A percentile compares a stretch with the other conserved stretches of the same genome.
Evolutionary conservation across 495 filamentous ascomycete genomes (phyloP).

Genomic region (Tuber aestivum): DNA sequence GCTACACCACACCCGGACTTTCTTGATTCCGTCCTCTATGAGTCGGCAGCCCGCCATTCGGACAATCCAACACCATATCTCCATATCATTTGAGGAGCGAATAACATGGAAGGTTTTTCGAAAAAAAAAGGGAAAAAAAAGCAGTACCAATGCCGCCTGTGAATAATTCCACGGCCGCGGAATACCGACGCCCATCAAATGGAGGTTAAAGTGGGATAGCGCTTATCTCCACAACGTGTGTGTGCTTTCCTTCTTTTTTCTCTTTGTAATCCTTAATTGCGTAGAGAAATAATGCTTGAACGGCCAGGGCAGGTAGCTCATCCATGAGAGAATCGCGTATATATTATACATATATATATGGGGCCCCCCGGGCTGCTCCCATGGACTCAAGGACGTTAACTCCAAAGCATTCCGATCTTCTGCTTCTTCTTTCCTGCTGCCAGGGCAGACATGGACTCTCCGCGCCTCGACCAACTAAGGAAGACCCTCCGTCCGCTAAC

Average conservation of each 20-base stretch:
- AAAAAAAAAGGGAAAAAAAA: too few relatives aligned
- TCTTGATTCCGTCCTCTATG: slow-evolving; percentile 35
- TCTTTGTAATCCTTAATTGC: background rate
- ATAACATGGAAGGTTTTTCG: background rate
- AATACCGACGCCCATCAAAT: background rate
- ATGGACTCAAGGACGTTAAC: background rate
- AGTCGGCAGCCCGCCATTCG: background rate
- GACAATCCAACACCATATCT: background rate
- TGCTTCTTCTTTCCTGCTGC: background rate
- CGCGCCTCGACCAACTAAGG: slow-evolving; percentile 12
- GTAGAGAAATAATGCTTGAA: background rate
- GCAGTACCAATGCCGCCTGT: background rate
- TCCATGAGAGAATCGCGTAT: background rate
- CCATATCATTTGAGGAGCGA: background rate
- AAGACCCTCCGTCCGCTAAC: slow-evolving; percentile 8
- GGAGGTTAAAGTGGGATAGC: background rate
- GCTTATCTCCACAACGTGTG: background rate
- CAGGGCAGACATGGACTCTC: slow-evolving; percentile 1
- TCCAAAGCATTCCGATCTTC: background rate
- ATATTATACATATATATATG: background rate
- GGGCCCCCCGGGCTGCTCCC: background rate
- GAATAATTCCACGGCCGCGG: background rate
- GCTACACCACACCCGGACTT: slow-evolving; percentile 43
- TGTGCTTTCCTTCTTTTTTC: background rate
- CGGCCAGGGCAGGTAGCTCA: background rate